phyloP scores from a whole-genome alignment of 164 flowering plant genomes.

The Chimonanthus salicifolius region DNA sequence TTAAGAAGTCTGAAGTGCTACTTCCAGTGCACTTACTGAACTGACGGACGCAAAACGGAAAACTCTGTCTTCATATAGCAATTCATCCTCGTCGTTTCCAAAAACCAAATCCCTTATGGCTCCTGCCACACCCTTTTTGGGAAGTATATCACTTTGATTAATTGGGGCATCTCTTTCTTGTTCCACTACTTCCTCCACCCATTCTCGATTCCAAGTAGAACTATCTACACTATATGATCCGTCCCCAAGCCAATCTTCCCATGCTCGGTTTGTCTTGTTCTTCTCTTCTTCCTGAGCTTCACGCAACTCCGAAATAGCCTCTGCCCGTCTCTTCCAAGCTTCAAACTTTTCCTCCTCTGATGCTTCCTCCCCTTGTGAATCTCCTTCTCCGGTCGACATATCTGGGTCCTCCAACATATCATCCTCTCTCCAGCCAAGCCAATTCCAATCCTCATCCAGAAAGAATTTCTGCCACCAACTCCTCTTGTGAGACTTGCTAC shows the following conservation, averaged over 20 bases:
- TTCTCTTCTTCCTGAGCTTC: conserved; percentile 78
- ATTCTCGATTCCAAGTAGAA: conserved; percentile 30
- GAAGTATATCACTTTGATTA: conserved; percentile 28
- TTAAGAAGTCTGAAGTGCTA: not conserved
- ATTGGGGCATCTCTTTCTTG: conserved; percentile 18
- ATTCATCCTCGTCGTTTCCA: conserved; percentile 66
- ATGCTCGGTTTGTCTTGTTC: conserved; percentile 68
- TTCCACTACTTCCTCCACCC: conserved; percentile 28
- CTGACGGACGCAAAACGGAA: conserved; percentile 75
- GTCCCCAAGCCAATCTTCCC: conserved; percentile 93
- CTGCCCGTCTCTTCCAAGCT: conserved; percentile 94
- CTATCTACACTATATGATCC: conserved; percentile 16
- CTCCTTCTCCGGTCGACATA: conserved; percentile 17
- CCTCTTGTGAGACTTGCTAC: conserved; percentile 19
- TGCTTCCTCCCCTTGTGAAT: conserved; percentile 21
- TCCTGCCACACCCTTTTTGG: conserved; percentile 52
- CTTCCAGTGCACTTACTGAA: conserved; percentile 46
- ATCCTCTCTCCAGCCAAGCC: conserved; percentile 73
- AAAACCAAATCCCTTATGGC: conserved; percentile 47
- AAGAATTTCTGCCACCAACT: conserved; percentile 89
- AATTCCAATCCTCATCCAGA: conserved; percentile 74
- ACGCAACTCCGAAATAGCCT: conserved; percentile 81
- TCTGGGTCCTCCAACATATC: conserved; percentile 36
- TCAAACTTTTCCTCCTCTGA: conserved; percentile 73
- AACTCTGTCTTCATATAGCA: conserved; percentile 89